These are phyloP conservation scores for Cryptosporidium ubiquitum DNA, from an alignment of 169 alveolate genomes.

Conservation along the genomic window DNA sequence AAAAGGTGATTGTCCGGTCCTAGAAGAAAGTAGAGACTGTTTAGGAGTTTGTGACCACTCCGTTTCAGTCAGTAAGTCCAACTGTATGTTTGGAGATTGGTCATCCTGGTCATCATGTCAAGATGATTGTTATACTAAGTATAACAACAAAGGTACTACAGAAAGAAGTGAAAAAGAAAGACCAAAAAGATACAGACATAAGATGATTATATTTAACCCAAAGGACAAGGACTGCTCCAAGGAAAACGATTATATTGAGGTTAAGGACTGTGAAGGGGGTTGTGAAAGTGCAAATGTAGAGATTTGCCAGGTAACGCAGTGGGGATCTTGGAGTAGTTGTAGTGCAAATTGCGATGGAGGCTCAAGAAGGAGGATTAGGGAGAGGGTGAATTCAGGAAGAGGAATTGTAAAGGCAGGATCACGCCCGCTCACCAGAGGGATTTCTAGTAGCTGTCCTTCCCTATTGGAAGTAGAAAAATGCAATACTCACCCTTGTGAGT, in stretches of 20 bases:
- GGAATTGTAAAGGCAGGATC: not conserved
- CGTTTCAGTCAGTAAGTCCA: conserved; percentile 10
- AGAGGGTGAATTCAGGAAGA: conserved; percentile 11
- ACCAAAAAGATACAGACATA: conserved; percentile 17
- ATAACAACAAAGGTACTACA: not conserved
- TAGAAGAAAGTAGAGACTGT: conserved; percentile 53
- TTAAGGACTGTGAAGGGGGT: conserved; percentile 1
- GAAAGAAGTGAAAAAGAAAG: not conserved
- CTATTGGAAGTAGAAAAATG: conserved; percentile 48
- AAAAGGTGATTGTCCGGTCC: conserved; percentile 34
- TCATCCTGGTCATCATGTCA: conserved; percentile 78
- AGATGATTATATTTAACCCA: conserved; percentile 32
- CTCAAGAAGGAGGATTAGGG: conserved; percentile 46
- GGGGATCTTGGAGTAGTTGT: conserved; percentile 74
- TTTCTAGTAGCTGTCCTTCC: conserved; percentile 26
- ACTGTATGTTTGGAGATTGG: conserved; percentile 81
- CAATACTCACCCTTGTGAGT: conserved; percentile 38
- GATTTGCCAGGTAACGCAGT: conserved; percentile 51
- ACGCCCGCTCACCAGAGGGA: conserved; percentile 41
- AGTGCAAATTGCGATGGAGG: conserved; percentile 72
- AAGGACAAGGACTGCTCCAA: conserved; percentile 10
- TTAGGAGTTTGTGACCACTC: conserved; percentile 23
- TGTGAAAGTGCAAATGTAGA: not conserved
- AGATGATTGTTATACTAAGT: conserved; percentile 68
- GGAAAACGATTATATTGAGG: conserved; percentile 32